Conservation (phyloP, 2,329 filamentous ascomycete species). For the Paraphaeosphaeria minitans region DNA sequence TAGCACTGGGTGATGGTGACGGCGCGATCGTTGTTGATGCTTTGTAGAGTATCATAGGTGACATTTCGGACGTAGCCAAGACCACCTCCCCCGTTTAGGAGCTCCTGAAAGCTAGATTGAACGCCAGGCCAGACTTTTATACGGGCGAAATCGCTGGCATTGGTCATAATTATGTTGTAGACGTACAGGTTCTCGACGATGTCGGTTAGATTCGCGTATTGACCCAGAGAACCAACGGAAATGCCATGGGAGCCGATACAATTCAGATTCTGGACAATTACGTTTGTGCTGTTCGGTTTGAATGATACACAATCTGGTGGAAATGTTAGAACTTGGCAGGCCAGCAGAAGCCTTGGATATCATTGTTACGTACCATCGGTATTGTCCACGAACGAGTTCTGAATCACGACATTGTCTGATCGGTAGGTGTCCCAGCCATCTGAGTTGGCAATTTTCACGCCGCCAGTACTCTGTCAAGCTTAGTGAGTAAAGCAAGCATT, state of each 20-base stretch:
- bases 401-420: conserved; percentile 66
- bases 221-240: conserved; percentile 70
- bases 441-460: conserved; percentile 26
- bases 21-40: conserved; percentile 67
- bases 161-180: conserved; percentile 45
- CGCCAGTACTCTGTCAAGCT: conserved; percentile 62
- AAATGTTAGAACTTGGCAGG: not conserved
- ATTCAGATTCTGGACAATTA: conserved; percentile 68
- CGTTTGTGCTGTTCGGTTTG: conserved; percentile 75
- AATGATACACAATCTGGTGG: conserved; percentile 70
- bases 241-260: conserved; percentile 76
- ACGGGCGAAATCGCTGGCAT: conserved; percentile 64
- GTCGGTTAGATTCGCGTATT: conserved; percentile 67
- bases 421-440: conserved; percentile 69
- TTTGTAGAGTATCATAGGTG: conserved; percentile 66
- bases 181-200: conserved; percentile 71
- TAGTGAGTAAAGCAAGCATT: conserved; percentile 41
- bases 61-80: conserved; percentile 67
- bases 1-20: conserved; percentile 71
- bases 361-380: conserved; percentile 52
- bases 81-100: conserved; percentile 69
- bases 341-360: no score
- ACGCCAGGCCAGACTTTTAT: conserved; percentile 76
- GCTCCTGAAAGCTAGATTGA: conserved; percentile 59
- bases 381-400: conserved; percentile 68